phyloP scores from a whole-genome alignment of 2,329 filamentous ascomycete genomes.

The Fusarium clavum region DNA sequence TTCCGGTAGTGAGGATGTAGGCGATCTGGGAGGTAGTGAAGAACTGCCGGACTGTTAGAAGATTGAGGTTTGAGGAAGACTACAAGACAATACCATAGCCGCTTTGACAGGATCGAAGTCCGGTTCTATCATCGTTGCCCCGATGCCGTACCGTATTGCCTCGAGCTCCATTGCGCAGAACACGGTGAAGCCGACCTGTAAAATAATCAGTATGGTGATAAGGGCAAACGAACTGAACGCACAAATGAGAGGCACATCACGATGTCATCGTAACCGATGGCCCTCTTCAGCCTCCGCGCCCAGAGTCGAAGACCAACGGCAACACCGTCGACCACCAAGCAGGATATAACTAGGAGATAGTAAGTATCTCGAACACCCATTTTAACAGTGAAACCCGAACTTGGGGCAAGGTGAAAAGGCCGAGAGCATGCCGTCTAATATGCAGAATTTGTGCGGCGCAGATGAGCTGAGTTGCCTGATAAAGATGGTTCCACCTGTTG shows the following conservation, averaged over 20 bases:
- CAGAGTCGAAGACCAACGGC: background rate
- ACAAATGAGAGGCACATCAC: background rate
- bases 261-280: background rate
- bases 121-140: background rate
- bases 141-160: background rate
- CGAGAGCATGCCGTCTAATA: background rate
- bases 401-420: background rate
- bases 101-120: background rate
- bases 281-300: background rate
- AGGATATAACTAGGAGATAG: background rate
- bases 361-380: background rate
- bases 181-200: background rate
- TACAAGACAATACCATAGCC: background rate
- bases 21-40: background rate
- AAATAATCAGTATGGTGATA: background rate
- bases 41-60: background rate
- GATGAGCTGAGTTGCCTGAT: too few relatives aligned
- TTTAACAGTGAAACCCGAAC: background rate
- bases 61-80: fast-evolving
- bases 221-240: background rate
- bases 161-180: constrained; percentile 2
- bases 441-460: background rate
- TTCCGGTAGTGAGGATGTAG: background rate
- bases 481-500: too few relatives aligned
- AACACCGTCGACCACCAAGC: background rate